Base-by-base conservation (phyloP, 2,329 filamentous ascomycete species). In the Teratosphaeria destructans region DNA sequence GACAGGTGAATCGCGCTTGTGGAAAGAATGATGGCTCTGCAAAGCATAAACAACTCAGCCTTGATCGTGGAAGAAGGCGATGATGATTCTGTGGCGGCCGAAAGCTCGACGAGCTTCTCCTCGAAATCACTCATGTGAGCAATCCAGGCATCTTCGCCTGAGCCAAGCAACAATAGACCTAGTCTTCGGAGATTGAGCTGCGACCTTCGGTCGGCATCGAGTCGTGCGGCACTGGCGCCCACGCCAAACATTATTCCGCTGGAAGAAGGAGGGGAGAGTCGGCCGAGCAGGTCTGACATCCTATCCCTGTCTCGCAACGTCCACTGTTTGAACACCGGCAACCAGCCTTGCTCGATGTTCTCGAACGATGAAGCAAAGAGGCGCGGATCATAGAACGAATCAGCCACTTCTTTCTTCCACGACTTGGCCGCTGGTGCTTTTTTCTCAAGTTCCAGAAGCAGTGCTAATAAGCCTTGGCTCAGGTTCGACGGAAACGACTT, bases 171-270 rank as follows among this genome's bases (percentile, higher is more conserved):
- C 11, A 99, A 78, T 1, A 91, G 81, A 4, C 91, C 85, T 54
- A 95, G 85, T 54, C 94, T 84, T 12, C 92, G 87, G 19, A 99
- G 81, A 64, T 91, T 96, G 34, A 96, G 81, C 74, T 97, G 93
- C 0, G 92, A 91, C 74, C 88, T 94, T 60, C 92, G 87, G 73
- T 99, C 94, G 5, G 95, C 91, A 75, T 99, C 94, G n/a, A 95
- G 82, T 60, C 94, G 83, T 39, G 94, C 94, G 52, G 92, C 95
- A 26, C 90, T 91, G 6, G 94, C 94, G 11, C 95, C 95, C 0
- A 99, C 94, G n/a, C 94, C 94, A 69, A 99, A 99, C 71, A 99
- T 93, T 66, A 99, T 95, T 8, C 94, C 94, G 0, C 95, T 94
- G 14, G 92, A 93, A 1, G 92, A 90, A 5, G 94, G 94, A 3